Conservation (phyloP, 495 filamentous ascomycete species). For the Ascodesmis nigricans region DNA sequence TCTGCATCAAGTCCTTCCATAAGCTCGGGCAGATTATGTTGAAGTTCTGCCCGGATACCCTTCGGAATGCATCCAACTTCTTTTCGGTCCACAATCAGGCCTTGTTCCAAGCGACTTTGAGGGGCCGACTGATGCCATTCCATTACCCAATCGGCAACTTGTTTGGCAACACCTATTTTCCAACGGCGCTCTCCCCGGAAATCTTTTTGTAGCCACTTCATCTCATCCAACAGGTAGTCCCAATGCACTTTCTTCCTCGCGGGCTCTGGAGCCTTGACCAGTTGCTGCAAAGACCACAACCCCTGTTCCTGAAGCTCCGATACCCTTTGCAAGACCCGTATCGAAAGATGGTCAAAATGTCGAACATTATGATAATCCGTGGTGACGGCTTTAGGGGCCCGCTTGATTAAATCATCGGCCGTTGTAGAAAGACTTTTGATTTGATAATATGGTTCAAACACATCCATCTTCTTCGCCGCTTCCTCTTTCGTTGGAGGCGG, state of each 20-base stretch:
- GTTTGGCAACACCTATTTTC: conserved; percentile 56
- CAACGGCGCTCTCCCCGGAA: conserved; percentile 85
- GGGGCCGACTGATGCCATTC: conserved; percentile 13
- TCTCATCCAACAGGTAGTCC: conserved; percentile 71
- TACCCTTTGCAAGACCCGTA: conserved; percentile 57
- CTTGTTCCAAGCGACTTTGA: conserved; percentile 1
- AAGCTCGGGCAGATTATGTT: no score
- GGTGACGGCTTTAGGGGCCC: conserved; percentile 17
- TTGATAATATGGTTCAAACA: conserved; percentile 16
- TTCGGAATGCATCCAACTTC: conserved; percentile 14
- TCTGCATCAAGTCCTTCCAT: conserved; percentile 15
- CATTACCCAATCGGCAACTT: conserved; percentile 11
- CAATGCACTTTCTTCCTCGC: conserved; percentile 48
- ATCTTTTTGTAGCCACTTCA: conserved; percentile 94
- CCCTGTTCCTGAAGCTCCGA: conserved; percentile 74
- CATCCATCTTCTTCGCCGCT: conserved; percentile 12
- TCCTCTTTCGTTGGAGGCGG: conserved; percentile 12
- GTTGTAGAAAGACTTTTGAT: conserved; percentile 11
- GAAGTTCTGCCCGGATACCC: conserved; percentile 14
- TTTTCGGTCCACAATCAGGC: conserved; percentile 15
- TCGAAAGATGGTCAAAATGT: conserved; percentile 52
- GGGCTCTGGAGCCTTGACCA: conserved; percentile 59
- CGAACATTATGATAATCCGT: conserved; percentile 17
- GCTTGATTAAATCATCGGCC: conserved; percentile 15
- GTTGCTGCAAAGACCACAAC: conserved; percentile 75